Percentiles rank a stretch among this genome's conserved stretches.
Evolutionary conservation across 768 basidiomycete species (phyloP).

Genomic region (Steccherinum ochraceum): DNA sequence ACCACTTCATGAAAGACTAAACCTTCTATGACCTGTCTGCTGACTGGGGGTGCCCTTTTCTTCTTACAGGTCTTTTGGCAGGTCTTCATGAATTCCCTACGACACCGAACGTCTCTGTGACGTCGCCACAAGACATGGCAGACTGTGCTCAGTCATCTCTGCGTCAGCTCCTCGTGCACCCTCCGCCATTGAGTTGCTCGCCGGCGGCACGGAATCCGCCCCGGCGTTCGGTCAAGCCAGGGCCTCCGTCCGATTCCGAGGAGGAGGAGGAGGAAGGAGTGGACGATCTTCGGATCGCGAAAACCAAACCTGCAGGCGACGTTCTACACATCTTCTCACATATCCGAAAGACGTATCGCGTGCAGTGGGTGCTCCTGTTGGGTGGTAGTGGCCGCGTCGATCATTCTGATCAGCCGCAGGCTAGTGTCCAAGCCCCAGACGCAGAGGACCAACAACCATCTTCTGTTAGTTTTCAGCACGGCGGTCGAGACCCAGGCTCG

Average conservation of each 20-base stretch:
- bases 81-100: slow-evolving; percentile 88
- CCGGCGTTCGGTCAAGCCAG: slow-evolving; percentile 7
- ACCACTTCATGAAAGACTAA: not conserved
- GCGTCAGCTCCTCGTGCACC: slow-evolving; percentile 24
- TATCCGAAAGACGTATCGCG: slow-evolving; percentile 79
- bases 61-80: slow-evolving; percentile 70
- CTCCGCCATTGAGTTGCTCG: slow-evolving; percentile 17
- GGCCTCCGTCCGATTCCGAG: not conserved
- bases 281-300: slow-evolving; percentile 29
- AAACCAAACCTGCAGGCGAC: slow-evolving; percentile 49
- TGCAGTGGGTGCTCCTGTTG: slow-evolving; percentile 63
- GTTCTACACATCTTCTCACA: slow-evolving; percentile 87
- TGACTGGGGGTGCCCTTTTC: not conserved
- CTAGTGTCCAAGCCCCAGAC: no score
- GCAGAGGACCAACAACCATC: not conserved
- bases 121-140: slow-evolving; percentile 22
- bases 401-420: no score
- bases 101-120: slow-evolving; percentile 42
- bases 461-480: no score
- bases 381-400: slow-evolving; percentile 39
- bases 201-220: slow-evolving; percentile 3
- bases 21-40: not conserved
- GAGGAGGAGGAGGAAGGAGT: slow-evolving; percentile 1
- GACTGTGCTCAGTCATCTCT: not conserved
- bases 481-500: not conserved